Evolutionary conservation across 2,329 filamentous ascomycete genomes (phyloP).

Genomic region (Tolypocladium endophyticum): DNA sequence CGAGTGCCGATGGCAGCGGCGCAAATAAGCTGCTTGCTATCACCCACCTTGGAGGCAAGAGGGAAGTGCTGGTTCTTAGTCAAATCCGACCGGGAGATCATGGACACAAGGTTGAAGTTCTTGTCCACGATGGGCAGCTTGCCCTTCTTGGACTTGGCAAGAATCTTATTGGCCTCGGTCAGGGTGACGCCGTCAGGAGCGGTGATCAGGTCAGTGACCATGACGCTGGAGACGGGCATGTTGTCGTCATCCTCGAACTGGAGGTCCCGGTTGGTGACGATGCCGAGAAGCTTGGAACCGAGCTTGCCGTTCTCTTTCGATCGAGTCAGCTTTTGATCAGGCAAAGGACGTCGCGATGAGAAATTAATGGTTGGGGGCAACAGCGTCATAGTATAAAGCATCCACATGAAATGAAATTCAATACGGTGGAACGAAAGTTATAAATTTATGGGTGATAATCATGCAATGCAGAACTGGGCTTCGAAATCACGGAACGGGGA

Average conservation of each 20-base stretch:
- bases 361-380: constrained; percentile 4
- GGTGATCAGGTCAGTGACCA: constrained; percentile 91
- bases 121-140: constrained; percentile 89
- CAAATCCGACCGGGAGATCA: constrained; percentile 88
- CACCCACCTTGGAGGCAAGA: constrained; percentile 86
- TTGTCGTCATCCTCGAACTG: constrained; percentile 78
- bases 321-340: constrained; percentile 8
- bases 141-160: constrained; percentile 95
- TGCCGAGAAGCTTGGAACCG: constrained; percentile 91
- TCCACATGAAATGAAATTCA: constrained; percentile 78
- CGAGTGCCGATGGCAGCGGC: constrained; percentile 93
- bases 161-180: constrained; percentile 80
- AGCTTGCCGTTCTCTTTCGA: constrained; percentile 75
- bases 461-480: constrained; percentile 29
- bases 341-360: constrained; percentile 3
- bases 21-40: constrained; percentile 95
- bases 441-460: constrained; percentile 73
- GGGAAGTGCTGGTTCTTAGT: constrained; percentile 99
- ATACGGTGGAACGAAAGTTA: constrained; percentile 99
- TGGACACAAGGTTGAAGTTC: constrained; percentile 75
- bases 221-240: constrained; percentile 74
- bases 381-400: constrained; percentile 23
- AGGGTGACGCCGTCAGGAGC: constrained; percentile 75
- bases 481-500: constrained; percentile 6
- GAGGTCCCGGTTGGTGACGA: constrained; percentile 95